Base-by-base conservation (phyloP, 495 filamentous ascomycete genomes). In the Pyrenula aspistea region DNA sequence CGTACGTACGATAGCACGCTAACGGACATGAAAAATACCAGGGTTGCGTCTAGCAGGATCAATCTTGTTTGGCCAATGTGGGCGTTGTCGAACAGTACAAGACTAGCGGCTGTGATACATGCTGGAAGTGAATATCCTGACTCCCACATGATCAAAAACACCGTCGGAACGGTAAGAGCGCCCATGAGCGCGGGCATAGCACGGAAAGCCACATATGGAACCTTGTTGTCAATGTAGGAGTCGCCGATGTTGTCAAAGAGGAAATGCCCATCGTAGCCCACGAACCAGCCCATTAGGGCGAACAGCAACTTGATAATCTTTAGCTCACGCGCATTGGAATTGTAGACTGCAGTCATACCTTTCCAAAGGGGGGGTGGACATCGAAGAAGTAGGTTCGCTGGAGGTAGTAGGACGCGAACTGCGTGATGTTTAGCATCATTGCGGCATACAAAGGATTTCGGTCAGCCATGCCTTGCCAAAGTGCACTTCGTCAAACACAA, bases 351-450 rank as follows among this genome's bases (percentile, higher is more conserved):
- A 15, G 15, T 42, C 15, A 15, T 42, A 42, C 31, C 31, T 42
- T 42, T 69, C 88, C 93, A 63, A 99, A 95, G 10, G 93, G 93
- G 52, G 93, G 93, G 70, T 99, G 93, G 50, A 99, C 93, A 78
- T 99, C 93, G 81, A 99, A 99, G 81, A 99, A 99, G 74, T 97
- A 99, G 24, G 90, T 97, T 67, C 89, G 85, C 73, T 96, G 86
- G 42, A 99, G 84, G 66, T 99, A 99, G 71, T 96, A 94, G 12
- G 89, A 95, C 56, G 90, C 91, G 65, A 96, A 96, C 90, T 95
- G 68, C 31, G 8, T 4, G 15, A 15, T 24, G 55, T 23, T 31
- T 10, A 54, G 50, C 20, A 42, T 42, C 31, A 42, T 42, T 42
- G n/a, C n/a, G 8, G 31, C 31, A 42, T 15, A 42, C 31, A 42